phyloP scores from a whole-genome alignment of 805 yeast species.

The Sungouiozyma intestinalis region DNA sequence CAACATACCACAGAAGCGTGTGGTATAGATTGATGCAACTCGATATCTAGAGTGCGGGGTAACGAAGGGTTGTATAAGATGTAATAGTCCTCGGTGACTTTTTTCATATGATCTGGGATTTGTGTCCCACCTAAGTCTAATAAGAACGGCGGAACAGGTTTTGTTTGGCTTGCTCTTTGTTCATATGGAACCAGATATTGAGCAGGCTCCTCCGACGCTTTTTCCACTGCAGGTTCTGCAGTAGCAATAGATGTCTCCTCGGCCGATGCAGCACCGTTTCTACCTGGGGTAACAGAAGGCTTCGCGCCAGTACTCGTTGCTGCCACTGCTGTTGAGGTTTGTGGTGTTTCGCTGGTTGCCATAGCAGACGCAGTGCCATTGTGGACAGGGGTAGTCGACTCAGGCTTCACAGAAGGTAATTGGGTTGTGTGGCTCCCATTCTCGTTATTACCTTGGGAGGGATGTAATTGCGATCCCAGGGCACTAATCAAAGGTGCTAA shows the following conservation, averaged over 20 bases:
- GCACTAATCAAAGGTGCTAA: constrained; percentile 11
- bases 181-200: constrained; percentile 31
- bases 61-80: constrained; percentile 85
- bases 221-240: not conserved
- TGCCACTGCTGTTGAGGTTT: constrained; percentile 1
- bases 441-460: not conserved
- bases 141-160: constrained; percentile 74
- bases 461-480: constrained; percentile 8
- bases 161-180: constrained; percentile 42
- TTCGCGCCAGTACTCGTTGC: not conserved
- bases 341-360: not conserved
- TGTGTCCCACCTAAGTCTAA: constrained; percentile 68
- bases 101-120: constrained; percentile 68
- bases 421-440: not conserved
- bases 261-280: constrained; percentile 6
- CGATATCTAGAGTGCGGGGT: constrained; percentile 68
- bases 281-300: constrained; percentile 5
- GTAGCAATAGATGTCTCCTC: constrained; percentile 7
- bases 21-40: constrained; percentile 78
- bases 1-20: constrained; percentile 96
- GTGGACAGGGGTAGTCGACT: not conserved
- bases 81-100: constrained; percentile 76
- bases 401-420: not conserved
- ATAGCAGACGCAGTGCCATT: not conserved
- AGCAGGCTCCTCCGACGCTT: constrained; percentile 10